Evolutionary conservation across 768 basidiomycete species (phyloP).

Genomic region (Podaxis sp.): DNA sequence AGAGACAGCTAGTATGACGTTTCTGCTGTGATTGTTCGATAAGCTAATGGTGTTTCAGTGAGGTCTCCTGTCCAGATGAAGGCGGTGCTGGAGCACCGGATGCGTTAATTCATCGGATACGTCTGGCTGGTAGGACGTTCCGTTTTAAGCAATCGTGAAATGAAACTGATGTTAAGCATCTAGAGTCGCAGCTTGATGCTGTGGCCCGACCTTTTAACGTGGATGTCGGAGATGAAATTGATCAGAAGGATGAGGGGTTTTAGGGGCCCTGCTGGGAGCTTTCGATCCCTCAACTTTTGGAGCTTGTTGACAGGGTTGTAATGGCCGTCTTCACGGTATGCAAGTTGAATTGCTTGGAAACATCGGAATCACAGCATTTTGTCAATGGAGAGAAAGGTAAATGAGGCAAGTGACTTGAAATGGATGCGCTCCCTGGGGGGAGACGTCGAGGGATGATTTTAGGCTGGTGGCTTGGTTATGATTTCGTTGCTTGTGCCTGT

Average conservation of each 20-base stretch:
- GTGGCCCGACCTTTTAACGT: background rate
- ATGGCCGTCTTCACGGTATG: background rate
- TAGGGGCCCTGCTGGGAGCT: background rate
- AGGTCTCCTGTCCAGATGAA: background rate
- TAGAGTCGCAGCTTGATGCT: background rate
- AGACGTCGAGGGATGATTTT: background rate
- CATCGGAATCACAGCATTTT: background rate
- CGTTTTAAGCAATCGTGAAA: background rate
- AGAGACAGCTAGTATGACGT: background rate
- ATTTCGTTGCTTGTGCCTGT: slow-evolving; percentile 15
- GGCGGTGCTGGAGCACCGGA: background rate
- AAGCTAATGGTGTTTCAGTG: background rate
- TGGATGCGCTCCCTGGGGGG: background rate
- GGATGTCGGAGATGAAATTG: background rate
- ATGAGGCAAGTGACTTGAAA: background rate
- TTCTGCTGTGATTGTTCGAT: background rate
- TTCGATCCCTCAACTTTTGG: background rate
- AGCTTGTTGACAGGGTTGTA: too few relatives aligned
- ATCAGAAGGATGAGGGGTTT: background rate
- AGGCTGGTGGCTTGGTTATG: background rate
- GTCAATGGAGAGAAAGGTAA: background rate
- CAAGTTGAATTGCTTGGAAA: background rate
- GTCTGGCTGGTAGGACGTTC: background rate
- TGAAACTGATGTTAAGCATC: background rate
- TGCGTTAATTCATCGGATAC: background rate